phyloP scores from a whole-genome alignment of 495 filamentous ascomycete species.

The Aspergillus mulundensis region DNA sequence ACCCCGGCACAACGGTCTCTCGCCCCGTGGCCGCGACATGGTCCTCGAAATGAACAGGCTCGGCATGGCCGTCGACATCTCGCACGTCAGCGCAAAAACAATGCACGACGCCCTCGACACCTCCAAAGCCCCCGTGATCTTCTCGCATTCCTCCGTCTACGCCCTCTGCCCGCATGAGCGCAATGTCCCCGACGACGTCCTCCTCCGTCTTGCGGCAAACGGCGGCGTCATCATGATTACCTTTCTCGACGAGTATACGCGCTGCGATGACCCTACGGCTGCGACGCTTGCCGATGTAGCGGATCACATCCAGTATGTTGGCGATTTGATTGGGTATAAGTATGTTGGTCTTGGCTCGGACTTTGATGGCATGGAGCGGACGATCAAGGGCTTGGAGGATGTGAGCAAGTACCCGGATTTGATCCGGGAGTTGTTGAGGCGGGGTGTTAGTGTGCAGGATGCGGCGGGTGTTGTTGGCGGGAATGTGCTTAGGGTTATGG shows the following conservation, averaged over 20 bases:
- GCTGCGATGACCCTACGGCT: conserved; percentile 52
- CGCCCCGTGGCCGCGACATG: conserved; percentile 60
- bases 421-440: conserved; percentile 64
- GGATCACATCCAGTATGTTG: conserved; percentile 58
- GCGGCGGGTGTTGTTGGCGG: conserved; percentile 64
- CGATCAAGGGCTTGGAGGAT: conserved; percentile 58
- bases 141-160: conserved; percentile 54
- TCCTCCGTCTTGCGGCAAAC: conserved; percentile 50
- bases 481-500: conserved; percentile 75
- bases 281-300: conserved; percentile 77
- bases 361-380: conserved; percentile 54
- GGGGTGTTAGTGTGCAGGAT: conserved; percentile 65
- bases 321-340: conserved; percentile 51
- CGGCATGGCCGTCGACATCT: conserved; percentile 50
- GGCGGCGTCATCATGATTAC: conserved; percentile 59
- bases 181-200: conserved; percentile 58
- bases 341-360: conserved; percentile 62
- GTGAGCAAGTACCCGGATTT: conserved; percentile 81
- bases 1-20: conserved; percentile 52
- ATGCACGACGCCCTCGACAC: conserved; percentile 54
- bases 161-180: conserved; percentile 52
- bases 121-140: conserved; percentile 51
- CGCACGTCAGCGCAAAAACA: conserved; percentile 51
- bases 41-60: conserved; percentile 55
- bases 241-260: conserved; percentile 66